A percentile compares a stretch with the other conserved stretches of the same genome.
Evolutionary conservation across 2,329 filamentous ascomycete genomes (phyloP).

Genomic region (Pseudogymnoascus sp.): DNA sequence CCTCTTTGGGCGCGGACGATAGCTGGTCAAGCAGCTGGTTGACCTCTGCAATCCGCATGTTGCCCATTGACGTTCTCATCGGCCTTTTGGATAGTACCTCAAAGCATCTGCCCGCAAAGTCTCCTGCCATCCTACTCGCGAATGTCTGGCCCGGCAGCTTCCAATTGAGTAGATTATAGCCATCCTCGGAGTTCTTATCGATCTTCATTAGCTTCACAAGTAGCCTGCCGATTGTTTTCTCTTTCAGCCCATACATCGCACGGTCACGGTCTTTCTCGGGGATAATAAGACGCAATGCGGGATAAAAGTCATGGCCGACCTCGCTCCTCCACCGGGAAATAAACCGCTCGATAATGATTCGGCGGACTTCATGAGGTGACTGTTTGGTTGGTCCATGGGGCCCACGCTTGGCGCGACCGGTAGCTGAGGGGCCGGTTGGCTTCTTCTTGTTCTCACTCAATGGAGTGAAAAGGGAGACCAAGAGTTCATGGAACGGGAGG

Average conservation of each 20-base stretch:
- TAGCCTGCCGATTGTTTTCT: slow-evolving; percentile 80
- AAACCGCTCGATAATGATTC: slow-evolving; percentile 76
- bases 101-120: slow-evolving; percentile 84
- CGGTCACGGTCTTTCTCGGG: slow-evolving; percentile 89
- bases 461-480: slow-evolving; percentile 72
- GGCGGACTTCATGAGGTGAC: slow-evolving; percentile 68
- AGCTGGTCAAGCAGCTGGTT: slow-evolving; percentile 78
- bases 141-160: slow-evolving; percentile 69
- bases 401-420: slow-evolving; percentile 46
- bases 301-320: slow-evolving; percentile 88
- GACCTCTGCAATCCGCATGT: slow-evolving; percentile 81
- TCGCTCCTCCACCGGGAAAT: slow-evolving; percentile 79
- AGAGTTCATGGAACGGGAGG: slow-evolving; percentile 73
- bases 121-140: slow-evolving; percentile 63
- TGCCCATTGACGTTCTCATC: slow-evolving; percentile 62
- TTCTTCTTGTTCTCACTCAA: slow-evolving; percentile 64
- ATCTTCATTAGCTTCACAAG: slow-evolving; percentile 92
- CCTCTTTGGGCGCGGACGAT: slow-evolving; percentile 65
- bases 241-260: slow-evolving; percentile 88
- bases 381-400: slow-evolving; percentile 48
- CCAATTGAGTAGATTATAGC: slow-evolving; percentile 79
- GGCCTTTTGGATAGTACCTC: slow-evolving; percentile 79
- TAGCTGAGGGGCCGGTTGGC: slow-evolving; percentile 39
- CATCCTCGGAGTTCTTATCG: slow-evolving; percentile 82
- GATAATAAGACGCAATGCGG: slow-evolving; percentile 81